phyloP scores from a whole-genome alignment of 148 eudicot genomes.

The Camellia japonica region DNA sequence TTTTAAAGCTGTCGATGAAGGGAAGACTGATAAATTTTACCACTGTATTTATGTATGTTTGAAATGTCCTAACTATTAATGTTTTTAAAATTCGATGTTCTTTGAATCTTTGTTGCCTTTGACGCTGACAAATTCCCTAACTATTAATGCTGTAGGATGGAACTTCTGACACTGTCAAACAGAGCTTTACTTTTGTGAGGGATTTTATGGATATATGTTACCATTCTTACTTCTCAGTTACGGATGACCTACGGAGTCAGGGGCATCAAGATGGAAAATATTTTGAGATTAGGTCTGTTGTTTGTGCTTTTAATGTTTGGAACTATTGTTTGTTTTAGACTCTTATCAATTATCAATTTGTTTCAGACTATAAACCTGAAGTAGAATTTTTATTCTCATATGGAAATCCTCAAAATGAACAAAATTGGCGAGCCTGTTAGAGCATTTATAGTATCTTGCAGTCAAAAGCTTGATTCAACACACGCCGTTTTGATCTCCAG shows the following conservation, averaged over 20 bases:
- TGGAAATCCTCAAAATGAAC: not conserved
- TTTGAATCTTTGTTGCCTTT: slow-evolving; percentile 4
- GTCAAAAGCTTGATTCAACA: not conserved
- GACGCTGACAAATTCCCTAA: slow-evolving; percentile 9
- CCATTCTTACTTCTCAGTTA: slow-evolving; percentile 76
- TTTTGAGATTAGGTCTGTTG: slow-evolving; percentile 46
- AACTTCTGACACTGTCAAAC: slow-evolving; percentile 62
- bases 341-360: not conserved
- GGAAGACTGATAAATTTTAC: slow-evolving; percentile 57
- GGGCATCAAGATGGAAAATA: slow-evolving; percentile 57
- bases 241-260: slow-evolving; percentile 60
- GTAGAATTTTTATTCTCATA: not conserved
- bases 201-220: slow-evolving; percentile 79
- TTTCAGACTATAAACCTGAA: slow-evolving; percentile 1
- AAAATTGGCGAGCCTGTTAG: not conserved
- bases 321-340: not conserved
- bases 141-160: slow-evolving; percentile 62
- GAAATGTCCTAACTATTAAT: not conserved
- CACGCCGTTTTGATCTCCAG: not conserved
- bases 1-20: slow-evolving; percentile 81
- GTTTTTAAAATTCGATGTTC: not conserved
- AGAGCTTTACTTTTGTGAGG: slow-evolving; percentile 56
- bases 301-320: not conserved
- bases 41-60: slow-evolving; percentile 68
- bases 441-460: not conserved